Evolutionary conservation across 257 asterid species (phyloP), one percentile per base, ranked within the genome.

Genomic region (Solanum piurae): DNA sequence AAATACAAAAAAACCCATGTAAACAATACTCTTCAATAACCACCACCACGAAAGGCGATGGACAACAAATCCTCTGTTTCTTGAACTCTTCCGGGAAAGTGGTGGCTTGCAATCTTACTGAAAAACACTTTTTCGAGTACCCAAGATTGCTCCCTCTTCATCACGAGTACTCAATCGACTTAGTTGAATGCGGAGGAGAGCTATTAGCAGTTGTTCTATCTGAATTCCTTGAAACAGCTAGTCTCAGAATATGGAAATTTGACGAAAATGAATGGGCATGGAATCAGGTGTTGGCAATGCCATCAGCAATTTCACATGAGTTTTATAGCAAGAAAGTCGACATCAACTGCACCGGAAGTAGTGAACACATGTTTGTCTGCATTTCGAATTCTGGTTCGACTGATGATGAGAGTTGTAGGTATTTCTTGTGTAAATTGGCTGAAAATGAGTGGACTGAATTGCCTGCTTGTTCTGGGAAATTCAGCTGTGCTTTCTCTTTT

Each of bases 231-330:
- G 98, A 97, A 86, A 93, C 90, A 34, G 94, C 98, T 0, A 91
- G 96, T 62, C 89, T 97, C 1, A 89, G 98, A 42, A 93, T 95
- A 3, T 97, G 99, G 99, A 87, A 40, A 27, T 95, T 95, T 90
- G 95, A 95, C 2, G 97, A 92, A 18, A 36, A 2, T 0, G 38
- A 27, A 2, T 77, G 69, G 11, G 37, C 75, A 1, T 97, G 98
- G 99, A 80, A 87, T 40, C 99, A 95, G 88, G 74, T 91, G 5
- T 94, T 96, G 64, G 95, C 91, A 83, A 95, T 95, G 98, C 98
- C 98, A 38, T 92, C 97, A 10, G 91, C 89, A 76, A 90, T 94
- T 92, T 92, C 98, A 23, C 96, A 93, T 52, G 91, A 88, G 27
- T 91, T 93, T 42, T 93, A 93, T 52, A 97, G 98, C 7, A 91